A percentile compares a stretch with the other conserved stretches of the same genome.
phyloP scores from a whole-genome alignment of 73 alveolate species.

The Paramecium primaurelia region DNA sequence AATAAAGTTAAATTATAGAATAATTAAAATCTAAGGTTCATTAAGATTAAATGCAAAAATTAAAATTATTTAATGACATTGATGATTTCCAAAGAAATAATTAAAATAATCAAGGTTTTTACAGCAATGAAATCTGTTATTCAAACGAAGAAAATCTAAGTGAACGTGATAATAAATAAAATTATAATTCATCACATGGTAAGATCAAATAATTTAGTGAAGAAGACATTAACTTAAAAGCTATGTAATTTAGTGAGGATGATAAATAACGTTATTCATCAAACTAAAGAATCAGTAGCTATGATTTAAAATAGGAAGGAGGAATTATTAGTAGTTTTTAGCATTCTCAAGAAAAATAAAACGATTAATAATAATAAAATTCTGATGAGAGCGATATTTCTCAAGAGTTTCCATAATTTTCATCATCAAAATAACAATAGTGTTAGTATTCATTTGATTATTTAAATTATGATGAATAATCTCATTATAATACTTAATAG shows the following conservation, averaged over 20 bases:
- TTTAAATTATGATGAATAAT: not conserved
- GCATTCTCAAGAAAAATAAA: not conserved
- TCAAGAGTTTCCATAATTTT: not conserved
- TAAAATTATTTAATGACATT: not conserved
- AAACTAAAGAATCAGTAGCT: not conserved
- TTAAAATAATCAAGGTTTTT: not conserved
- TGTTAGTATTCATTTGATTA: not conserved
- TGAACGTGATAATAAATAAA: not conserved
- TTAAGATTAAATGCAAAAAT: not conserved
- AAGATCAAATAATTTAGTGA: not conserved
- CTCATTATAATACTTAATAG: not conserved
- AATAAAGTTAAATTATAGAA: not conserved
- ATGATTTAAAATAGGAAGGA: not conserved
- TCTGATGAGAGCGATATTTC: not conserved
- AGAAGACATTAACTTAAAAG: not conserved
- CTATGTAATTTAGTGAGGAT: not conserved
- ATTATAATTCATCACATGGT: not conserved
- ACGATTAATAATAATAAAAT: not conserved
- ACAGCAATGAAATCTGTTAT: not conserved
- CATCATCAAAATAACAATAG: not conserved
- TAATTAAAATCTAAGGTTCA: not conserved
- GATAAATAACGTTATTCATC: not conserved
- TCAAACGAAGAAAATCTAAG: not conserved
- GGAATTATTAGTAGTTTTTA: not conserved
- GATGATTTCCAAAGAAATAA: not conserved